Evolutionary conservation across 1,284 basidiomycete species (phyloP), one percentile per base, ranked within the genome.

Genomic region (Cronartium quercuum): DNA sequence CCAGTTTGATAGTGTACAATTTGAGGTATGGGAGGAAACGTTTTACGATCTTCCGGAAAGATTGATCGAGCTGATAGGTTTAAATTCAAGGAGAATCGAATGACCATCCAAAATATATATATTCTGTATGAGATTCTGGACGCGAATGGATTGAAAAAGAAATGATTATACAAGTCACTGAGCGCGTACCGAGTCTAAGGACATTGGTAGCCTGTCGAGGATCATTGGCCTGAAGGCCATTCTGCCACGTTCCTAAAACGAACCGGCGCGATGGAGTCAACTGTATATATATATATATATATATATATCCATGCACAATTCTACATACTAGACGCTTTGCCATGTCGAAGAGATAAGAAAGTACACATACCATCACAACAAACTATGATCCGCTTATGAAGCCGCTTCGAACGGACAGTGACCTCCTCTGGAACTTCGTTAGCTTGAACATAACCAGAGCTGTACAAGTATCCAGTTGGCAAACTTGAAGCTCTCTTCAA

Each of bases 1-100:
- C 69, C 69, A 51, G 69, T 63, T 71, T 71, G 69, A 34, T 71
- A 71, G 38, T 64, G 64, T 38, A 71, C 69, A 51, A 71, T 51
- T 71, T 71, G 69, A 51, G 69, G 69, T 51, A 58, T 71, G 10
- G 69, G 69, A 55, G 69, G 69, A 29, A 71, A 71, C 2, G 69
- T 71, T 24, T 51, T 61, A 38, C 69, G 62, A 38, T 71, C 69
- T 63, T 71, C 62, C 37, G 69, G 69, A 58, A 71, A 71, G 9
- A 71, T 71, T 41, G 61, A 71, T 29, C 69, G 69, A 10, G 69
- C 69, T 71, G 18, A 0, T n/a, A 38, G 41, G 58, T 13, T 9
- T 15, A 37, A 51, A 47, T 51, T 44, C 24, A 64, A 63, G 10
- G 61, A 44, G 21, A 62, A 64, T 21, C 9, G 12, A 55, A 55